phyloP scores from a whole-genome alignment of 106 monocot genomes.

The Dioscorea zingiberensis region DNA sequence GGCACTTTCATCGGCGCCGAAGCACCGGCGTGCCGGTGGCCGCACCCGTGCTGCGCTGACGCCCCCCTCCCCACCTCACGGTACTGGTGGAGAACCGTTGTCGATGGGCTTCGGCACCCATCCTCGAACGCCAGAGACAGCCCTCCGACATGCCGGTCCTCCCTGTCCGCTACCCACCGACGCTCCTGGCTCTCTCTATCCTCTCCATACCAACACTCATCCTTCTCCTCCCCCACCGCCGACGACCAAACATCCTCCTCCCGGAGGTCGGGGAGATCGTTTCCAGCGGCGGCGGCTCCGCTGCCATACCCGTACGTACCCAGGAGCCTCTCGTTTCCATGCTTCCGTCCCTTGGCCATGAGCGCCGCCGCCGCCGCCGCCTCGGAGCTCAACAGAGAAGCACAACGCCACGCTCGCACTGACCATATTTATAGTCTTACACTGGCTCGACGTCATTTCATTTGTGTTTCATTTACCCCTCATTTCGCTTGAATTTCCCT shows the following conservation, averaged over 20 bases:
- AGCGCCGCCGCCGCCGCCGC: neutral
- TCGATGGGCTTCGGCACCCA: neutral
- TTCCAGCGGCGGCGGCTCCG: slow-evolving; percentile 1
- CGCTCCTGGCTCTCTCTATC: neutral
- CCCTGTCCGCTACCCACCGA: neutral
- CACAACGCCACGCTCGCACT: neutral
- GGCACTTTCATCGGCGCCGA: slow-evolving; percentile 58
- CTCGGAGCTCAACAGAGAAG: neutral
- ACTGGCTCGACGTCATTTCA: neutral
- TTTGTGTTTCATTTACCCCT: neutral
- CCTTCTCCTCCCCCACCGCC: neutral
- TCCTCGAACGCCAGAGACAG: slow-evolving; percentile 37
- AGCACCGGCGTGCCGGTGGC: neutral
- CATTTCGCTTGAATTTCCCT: neutral
- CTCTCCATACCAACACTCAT: no score
- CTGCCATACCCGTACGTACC: slow-evolving; percentile 2
- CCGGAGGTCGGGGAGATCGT: slow-evolving; percentile 33
- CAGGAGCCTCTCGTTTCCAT: slow-evolving; percentile 16
- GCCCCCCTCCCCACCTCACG: neutral
- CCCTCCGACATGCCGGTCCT: slow-evolving; percentile 20
- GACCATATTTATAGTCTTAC: neutral
- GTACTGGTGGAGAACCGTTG: slow-evolving; percentile 17
- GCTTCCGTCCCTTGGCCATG: slow-evolving; percentile 44
- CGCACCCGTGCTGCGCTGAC: neutral
- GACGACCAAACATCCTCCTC: slow-evolving; percentile 64